Evolutionary conservation across 192 early-diverging fungal species (phyloP).

Genomic region (Paraglomus occultum): DNA sequence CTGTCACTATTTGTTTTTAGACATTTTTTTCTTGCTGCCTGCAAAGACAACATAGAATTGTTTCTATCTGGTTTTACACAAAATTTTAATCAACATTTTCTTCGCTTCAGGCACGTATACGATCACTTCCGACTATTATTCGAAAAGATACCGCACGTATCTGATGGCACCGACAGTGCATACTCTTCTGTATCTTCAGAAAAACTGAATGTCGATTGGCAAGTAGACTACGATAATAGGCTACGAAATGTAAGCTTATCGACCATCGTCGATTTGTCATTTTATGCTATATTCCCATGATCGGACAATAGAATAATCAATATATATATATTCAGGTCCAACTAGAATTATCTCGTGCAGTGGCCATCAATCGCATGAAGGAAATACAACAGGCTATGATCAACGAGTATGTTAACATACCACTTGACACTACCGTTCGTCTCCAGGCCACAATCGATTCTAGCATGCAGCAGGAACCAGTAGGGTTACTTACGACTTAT

Average conservation of each 20-base stretch:
- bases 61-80: no score
- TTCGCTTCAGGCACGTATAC: conserved; percentile 13
- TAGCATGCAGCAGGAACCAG: conserved; percentile 5
- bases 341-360: background rate
- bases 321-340: background rate
- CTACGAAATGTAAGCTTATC: background rate
- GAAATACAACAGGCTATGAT: conserved; percentile 11
- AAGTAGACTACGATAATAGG: conserved; percentile 24
- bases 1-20: background rate
- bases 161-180: background rate
- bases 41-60: no score
- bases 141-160: background rate
- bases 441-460: conserved; percentile 48
- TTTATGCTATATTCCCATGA: background rate
- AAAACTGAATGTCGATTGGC: background rate
- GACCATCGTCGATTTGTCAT: background rate
- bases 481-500: conserved; percentile 43
- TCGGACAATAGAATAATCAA: background rate
- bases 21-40: background rate
- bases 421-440: background rate
- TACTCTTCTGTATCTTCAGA: no score
- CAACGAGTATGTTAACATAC: background rate
- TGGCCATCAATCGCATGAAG: conserved; percentile 11
- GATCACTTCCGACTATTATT: conserved; percentile 23
- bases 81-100: background rate